Base-by-base conservation (phyloP, 106 monocot genomes). In the Allium sativum region DNA sequence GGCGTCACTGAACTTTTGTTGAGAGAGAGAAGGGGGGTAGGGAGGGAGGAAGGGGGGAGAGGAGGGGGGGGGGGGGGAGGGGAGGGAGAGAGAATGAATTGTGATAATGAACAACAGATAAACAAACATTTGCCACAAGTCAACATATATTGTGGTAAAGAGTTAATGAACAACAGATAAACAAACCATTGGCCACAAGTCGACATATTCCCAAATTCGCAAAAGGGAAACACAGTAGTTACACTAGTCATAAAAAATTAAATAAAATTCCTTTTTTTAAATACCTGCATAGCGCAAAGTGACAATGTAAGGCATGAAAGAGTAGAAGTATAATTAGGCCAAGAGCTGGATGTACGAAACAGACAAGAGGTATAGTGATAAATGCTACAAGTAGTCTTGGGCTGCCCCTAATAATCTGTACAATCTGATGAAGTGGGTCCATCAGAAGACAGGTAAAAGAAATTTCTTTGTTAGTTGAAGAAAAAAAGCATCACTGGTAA, bases 281-380 rank as follows among this genome's bases (percentile, higher is more conserved):
- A 45, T 87, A 98, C 96, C 96, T 91, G 87, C 77, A 84, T 13
- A 98, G 87, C 74, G 84, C 74, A 58, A 53, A 10, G 69, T 98
- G 88, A 63, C 84, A 87, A 69, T 79, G 71, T 61, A 80, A 74
- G 42, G 70, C 82, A 84, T 98, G 84, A 74, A 62, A 84, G 14
- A 98, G 45, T 50, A 98, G 77, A 58, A 98, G 70, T 21, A 85
- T 64, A 70, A 79, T 67, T 65, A 98, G 70, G 47, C 96, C 96
- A 48, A 91, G 59, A 6, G 91, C 87, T 72, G 96, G 96, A 74
- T 98, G 96, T 64, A 91, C 81, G 64, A 98, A 98, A 67, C 77
- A 84, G 59, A 85, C 82, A 18, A 91, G 52, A 56, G 78, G 84
- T 56, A 87, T 73, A 68, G 91, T 55, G 48, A 82, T 55, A 67